Conservation (phyloP, 208 protist species). For the Porcisia hertigi region DNA sequence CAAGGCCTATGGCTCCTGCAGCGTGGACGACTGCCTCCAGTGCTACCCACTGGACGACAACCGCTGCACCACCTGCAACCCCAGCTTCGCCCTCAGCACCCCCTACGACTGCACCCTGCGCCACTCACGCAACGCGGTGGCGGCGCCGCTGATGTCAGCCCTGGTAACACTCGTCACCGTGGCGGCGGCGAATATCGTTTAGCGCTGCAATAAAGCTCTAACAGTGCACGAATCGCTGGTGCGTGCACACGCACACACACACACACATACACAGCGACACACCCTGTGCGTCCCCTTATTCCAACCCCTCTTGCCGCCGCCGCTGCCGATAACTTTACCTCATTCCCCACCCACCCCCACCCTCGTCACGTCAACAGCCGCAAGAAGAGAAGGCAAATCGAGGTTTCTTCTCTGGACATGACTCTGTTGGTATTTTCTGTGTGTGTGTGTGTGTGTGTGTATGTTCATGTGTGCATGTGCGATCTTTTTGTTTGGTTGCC, state of each 20-base stretch:
- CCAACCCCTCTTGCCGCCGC: too few relatives aligned
- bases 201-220: background rate
- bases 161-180: background rate
- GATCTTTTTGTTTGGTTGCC: too few relatives aligned
- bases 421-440: too few relatives aligned
- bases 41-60: conserved; percentile 19
- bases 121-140: background rate
- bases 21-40: conserved; percentile 15
- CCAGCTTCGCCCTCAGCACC: conserved; percentile 17
- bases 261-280: background rate
- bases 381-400: too few relatives aligned
- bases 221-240: background rate
- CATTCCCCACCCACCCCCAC: too few relatives aligned
- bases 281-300: too few relatives aligned
- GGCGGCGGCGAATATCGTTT: background rate
- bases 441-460: too few relatives aligned
- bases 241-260: conserved; percentile 4
- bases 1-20: conserved; percentile 11
- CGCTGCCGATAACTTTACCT: too few relatives aligned
- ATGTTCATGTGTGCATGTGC: background rate
- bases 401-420: too few relatives aligned
- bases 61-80: conserved; percentile 18
- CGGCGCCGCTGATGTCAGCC: background rate
- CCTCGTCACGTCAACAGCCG: too few relatives aligned
- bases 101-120: conserved; percentile 18